Conservation (phyloP, 1,284 basidiomycete genomes). For the Xerocomus nothofagi region DNA sequence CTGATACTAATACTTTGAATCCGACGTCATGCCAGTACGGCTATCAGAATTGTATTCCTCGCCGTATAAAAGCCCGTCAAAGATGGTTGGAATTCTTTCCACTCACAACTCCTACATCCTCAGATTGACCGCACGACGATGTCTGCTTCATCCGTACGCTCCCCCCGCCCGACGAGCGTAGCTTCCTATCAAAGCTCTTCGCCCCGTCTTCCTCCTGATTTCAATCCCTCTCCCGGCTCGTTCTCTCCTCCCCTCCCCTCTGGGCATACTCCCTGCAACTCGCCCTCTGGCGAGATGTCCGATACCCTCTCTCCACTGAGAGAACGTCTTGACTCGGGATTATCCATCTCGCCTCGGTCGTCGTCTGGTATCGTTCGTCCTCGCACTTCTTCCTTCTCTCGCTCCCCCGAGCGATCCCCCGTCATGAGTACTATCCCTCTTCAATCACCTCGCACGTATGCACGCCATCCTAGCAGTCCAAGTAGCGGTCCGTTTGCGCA, state of each 20-base stretch:
- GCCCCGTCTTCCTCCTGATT: slow-evolving; percentile 21
- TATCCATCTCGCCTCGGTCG: slow-evolving; percentile 1
- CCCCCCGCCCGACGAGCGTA: slow-evolving; percentile 14
- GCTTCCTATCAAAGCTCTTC: slow-evolving; percentile 14
- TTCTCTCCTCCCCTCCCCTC: slow-evolving; percentile 7
- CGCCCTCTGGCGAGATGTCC: slow-evolving; percentile 14
- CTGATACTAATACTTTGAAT: slow-evolving; percentile 8
- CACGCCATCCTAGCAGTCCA: slow-evolving; percentile 14
- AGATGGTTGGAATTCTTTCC: slow-evolving; percentile 11
- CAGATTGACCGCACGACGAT: neutral
- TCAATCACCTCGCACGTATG: slow-evolving; percentile 5
- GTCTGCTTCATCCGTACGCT: slow-evolving; percentile 10
- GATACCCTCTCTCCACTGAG: slow-evolving; percentile 25
- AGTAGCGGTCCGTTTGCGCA: slow-evolving; percentile 11
- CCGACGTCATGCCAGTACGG: slow-evolving; percentile 17
- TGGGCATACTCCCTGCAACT: slow-evolving; percentile 7
- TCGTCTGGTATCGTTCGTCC: neutral
- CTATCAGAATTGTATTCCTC: slow-evolving; percentile 4
- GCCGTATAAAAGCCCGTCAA: slow-evolving; percentile 17
- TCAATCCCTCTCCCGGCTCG: slow-evolving; percentile 14
- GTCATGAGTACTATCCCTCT: neutral
- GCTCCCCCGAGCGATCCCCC: slow-evolving; percentile 16
- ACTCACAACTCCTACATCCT: neutral
- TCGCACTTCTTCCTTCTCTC: slow-evolving; percentile 20
- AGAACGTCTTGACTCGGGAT: slow-evolving; percentile 15